Percentiles rank a stretch among this genome's conserved stretches.
Evolutionary conservation across 2,329 filamentous ascomycete species (phyloP).

Genomic region (Verticillium dahliae): DNA sequence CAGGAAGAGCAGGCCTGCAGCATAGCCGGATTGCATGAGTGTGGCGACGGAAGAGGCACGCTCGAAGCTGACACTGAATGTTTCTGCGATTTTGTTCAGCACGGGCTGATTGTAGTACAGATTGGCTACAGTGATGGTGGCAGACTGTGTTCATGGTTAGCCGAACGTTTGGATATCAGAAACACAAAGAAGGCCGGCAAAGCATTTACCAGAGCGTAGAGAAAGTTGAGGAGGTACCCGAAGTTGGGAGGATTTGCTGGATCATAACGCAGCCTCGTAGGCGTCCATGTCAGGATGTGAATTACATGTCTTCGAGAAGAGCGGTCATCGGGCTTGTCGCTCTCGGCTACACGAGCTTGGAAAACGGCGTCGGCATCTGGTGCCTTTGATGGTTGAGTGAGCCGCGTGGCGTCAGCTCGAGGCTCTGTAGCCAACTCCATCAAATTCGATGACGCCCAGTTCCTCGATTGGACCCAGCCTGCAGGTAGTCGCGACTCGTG

Average conservation of each 20-base stretch:
- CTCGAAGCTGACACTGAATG: conserved; percentile 66
- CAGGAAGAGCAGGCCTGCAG: conserved; percentile 63
- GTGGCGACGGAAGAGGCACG: conserved; percentile 63
- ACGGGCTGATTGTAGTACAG: conserved; percentile 79
- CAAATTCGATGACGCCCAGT: background rate
- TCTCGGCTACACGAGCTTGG: background rate
- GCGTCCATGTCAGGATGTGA: conserved; percentile 46
- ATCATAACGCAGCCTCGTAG: conserved; percentile 62
- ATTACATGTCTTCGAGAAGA: background rate
- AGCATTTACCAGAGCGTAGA: conserved; percentile 56
- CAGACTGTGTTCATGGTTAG: conserved; percentile 27
- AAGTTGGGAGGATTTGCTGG: conserved; percentile 60
- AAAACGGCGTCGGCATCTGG: background rate
- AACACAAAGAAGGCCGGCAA: background rate
- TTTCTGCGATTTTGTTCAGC: conserved; percentile 64
- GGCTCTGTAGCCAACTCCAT: background rate
- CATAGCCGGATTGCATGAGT: conserved; percentile 74
- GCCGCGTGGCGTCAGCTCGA: background rate
- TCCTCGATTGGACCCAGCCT: background rate
- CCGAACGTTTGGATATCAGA: no score
- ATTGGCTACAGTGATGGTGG: conserved; percentile 68
- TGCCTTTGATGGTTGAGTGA: background rate
- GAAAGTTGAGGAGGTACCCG: conserved; percentile 59
- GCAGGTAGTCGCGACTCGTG: background rate
- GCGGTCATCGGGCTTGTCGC: background rate